A percentile compares a stretch with the other conserved stretches of the same genome.
These are phyloP conservation scores for Daldinia vernicosa DNA, from an alignment of 495 filamentous ascomycete species.

Conservation along the genomic window DNA sequence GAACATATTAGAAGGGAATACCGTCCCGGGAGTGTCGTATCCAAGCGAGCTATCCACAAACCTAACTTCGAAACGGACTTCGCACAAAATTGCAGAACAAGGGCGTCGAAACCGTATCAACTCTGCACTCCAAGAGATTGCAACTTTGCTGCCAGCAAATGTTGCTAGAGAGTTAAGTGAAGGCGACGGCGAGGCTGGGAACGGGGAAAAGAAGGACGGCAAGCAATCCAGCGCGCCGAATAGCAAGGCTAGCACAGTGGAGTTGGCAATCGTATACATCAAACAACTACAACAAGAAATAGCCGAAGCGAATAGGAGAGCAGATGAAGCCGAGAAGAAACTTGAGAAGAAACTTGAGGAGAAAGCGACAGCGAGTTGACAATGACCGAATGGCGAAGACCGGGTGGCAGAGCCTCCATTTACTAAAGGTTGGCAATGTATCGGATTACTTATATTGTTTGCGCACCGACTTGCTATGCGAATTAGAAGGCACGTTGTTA, in stretches of 20 bases:
- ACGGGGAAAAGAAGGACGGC: slow-evolving; percentile 52
- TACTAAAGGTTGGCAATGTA: slow-evolving; percentile 14
- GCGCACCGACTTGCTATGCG: slow-evolving; percentile 18
- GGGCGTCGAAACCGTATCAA: slow-evolving; percentile 96
- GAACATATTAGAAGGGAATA: slow-evolving; percentile 92
- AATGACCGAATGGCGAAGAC: slow-evolving; percentile 12
- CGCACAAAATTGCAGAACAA: slow-evolving; percentile 97
- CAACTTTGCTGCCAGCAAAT: slow-evolving; percentile 74
- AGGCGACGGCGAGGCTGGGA: slow-evolving; percentile 53
- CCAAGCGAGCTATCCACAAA: slow-evolving; percentile 91
- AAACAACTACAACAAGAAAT: slow-evolving; percentile 80
- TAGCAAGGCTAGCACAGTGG: slow-evolving; percentile 95
- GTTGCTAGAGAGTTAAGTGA: slow-evolving; percentile 49
- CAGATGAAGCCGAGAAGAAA: slow-evolving; percentile 71
- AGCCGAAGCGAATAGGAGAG: slow-evolving; percentile 68
- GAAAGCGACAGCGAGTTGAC: slow-evolving; percentile 28
- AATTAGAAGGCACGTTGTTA: slow-evolving; percentile 19
- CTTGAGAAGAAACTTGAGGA: slow-evolving; percentile 66
- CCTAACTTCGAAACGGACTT: slow-evolving; percentile 94
- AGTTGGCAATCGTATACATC: slow-evolving; percentile 96
- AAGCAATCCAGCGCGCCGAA: slow-evolving; percentile 64
- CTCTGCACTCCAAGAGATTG: slow-evolving; percentile 90
- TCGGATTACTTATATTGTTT: slow-evolving; percentile 14
- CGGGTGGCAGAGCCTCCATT: neutral
- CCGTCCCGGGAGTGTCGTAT: slow-evolving; percentile 88